Evolutionary conservation across 306 rosid genomes (phyloP).

Genomic region (Sicyos edulis): DNA sequence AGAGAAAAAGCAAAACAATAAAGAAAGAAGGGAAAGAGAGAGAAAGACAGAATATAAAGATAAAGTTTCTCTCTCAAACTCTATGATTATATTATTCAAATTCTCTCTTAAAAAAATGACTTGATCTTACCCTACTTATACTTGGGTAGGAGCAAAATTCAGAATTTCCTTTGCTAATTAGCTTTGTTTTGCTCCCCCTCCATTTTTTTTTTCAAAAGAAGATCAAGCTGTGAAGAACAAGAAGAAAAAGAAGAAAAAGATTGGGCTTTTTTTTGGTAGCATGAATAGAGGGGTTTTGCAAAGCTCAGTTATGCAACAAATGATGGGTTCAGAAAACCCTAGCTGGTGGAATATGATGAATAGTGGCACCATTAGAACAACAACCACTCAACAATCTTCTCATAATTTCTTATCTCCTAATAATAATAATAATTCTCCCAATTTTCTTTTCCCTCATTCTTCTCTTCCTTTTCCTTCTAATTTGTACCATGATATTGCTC

Average conservation of each 20-base stretch:
- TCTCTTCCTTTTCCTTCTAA: constrained; percentile 40
- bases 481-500: constrained; percentile 48
- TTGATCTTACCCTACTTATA: constrained; percentile 42
- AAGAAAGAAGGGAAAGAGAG: constrained; percentile 27
- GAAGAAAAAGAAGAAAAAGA: neutral
- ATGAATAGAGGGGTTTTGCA: constrained; percentile 83
- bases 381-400: constrained; percentile 33
- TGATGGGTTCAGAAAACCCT: constrained; percentile 82
- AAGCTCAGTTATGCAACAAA: constrained; percentile 87
- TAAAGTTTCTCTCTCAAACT: constrained; percentile 50
- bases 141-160: constrained; percentile 31
- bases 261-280: too few species aligned
- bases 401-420: neutral
- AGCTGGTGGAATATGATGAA: constrained; percentile 90
- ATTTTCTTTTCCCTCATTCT: constrained; percentile 38
- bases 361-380: constrained; percentile 39
- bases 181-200: constrained; percentile 25
- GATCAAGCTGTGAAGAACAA: constrained; percentile 20
- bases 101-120: constrained; percentile 33
- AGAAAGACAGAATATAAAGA: constrained; percentile 32
- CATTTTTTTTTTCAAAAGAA: constrained; percentile 42
- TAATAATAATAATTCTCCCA: neutral
- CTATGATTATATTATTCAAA: constrained; percentile 68
- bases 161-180: neutral
- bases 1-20: constrained; percentile 38